Evolutionary conservation across 2,329 filamentous ascomycete species (phyloP).

Genomic region (Fusarium nurragi): DNA sequence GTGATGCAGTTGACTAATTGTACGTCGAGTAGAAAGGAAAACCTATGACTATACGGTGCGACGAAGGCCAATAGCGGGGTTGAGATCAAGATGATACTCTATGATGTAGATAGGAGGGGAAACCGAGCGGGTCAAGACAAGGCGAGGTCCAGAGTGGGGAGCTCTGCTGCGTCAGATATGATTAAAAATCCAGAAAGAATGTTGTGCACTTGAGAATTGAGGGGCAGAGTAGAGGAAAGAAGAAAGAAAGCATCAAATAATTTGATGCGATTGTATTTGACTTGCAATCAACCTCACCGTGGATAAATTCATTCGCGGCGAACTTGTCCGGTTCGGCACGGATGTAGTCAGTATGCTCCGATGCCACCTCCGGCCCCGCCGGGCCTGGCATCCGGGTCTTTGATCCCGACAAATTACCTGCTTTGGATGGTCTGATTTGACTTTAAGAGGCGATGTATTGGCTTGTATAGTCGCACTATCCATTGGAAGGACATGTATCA

Average conservation of each 20-base stretch:
- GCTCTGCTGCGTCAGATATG: not conserved
- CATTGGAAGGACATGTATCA: too few relatives aligned
- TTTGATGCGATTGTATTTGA: not conserved
- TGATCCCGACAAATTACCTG: conserved; percentile 3
- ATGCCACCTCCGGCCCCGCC: conserved; percentile 28
- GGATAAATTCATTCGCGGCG: conserved; percentile 15
- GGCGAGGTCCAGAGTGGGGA: conserved; percentile 10
- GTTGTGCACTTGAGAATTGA: not conserved
- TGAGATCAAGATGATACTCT: conserved; percentile 22
- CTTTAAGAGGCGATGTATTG: not conserved
- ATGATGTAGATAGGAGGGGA: conserved; percentile 26
- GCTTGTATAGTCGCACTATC: not conserved
- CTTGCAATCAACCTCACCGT: not conserved
- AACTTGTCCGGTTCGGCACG: conserved; percentile 22
- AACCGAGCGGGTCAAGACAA: conserved; percentile 15
- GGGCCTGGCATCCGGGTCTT: conserved; percentile 39
- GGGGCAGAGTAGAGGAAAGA: not conserved
- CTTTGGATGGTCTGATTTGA: not conserved
- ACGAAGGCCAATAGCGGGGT: conserved; percentile 16
- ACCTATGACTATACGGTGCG: not conserved
- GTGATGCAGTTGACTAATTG: not conserved
- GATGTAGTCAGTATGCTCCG: conserved; percentile 17
- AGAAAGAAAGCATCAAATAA: not conserved
- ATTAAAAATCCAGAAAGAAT: not conserved
- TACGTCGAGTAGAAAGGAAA: not conserved